These are phyloP conservation scores for Cnidoscolus chayamansa DNA, from an alignment of 441 rosid species.

Conservation along the genomic window DNA sequence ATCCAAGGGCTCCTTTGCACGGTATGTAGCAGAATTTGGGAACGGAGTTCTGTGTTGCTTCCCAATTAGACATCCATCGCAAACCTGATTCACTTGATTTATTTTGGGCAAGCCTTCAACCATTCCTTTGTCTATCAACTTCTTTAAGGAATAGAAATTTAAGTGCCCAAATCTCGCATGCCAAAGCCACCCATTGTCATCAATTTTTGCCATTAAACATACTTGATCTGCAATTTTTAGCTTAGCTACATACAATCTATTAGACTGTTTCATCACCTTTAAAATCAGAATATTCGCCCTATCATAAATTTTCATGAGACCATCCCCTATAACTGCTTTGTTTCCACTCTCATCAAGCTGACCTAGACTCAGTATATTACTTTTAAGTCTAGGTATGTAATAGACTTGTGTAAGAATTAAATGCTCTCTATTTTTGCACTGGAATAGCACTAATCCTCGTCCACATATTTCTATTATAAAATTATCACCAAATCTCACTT, in stretches of 20 bases:
- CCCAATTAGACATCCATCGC: background rate
- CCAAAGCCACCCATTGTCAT: background rate
- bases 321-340: background rate
- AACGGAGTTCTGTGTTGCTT: slow-evolving; percentile 1
- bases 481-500: background rate
- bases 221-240: background rate
- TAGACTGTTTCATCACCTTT: background rate
- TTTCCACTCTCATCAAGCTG: background rate
- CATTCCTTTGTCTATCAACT: background rate
- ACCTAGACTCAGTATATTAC: background rate
- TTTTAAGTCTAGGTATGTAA: background rate
- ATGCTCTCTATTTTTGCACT: background rate
- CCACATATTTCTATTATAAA: background rate
- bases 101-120: background rate
- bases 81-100: background rate
- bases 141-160: background rate
- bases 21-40: background rate
- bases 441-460: background rate
- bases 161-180: slow-evolving; percentile 1
- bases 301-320: background rate
- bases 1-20: slow-evolving; percentile 2
- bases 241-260: background rate
- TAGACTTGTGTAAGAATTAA: background rate
- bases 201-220: slow-evolving; percentile 1
- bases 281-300: background rate